Base-by-base conservation (phyloP, 805 yeast genomes). In the Candida cerambycidarum region DNA sequence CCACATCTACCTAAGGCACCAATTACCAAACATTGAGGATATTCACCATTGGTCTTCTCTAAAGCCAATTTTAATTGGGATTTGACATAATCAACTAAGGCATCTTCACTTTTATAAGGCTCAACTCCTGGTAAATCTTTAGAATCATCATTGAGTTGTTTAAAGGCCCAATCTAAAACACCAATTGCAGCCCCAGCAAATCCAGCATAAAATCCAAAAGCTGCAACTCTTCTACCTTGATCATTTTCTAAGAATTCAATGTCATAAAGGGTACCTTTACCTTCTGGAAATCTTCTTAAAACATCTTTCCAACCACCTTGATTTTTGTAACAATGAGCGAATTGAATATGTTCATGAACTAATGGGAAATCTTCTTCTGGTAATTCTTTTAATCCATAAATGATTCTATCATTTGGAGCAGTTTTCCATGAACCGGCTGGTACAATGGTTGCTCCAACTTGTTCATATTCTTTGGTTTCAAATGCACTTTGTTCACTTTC, bases 1-100 rank as follows among this genome's bases (percentile, higher is more conserved):
- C 99, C 99, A 71, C 98, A 93, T 75, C 99, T 85, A 51, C 99
- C 99, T 46, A 90, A 76, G 19, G 99, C 99, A 61, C 99, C 99
- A 61, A 93, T 93, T 44, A 93, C 83, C 52, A 93, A 74, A 25
- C 85, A 88, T 27, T 75, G 84, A 52, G 98, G 99, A 56, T 71
- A 74, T 55, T 70, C 76, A 23, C 83, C 85, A 39, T 82, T 81
- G 42, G 69, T 80, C 53, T 76, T 75, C 23, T 71, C 72, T 48
- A 69, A 57, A 17, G 92, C 95, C 18, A 61, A 65, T 15, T 69
- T 70, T 51, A 84, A 72, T 45, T 76, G 79, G 45, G 63, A 62
- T 62, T 80, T 76, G 57, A 90, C 87, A 55, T 85, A 86, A n/a
- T 69, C 69, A 48, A 93, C 77, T 51, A 93, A 75, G 41, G 73